Base-by-base conservation (phyloP, 1,284 basidiomycete genomes). In the Sparassis latifolia region DNA sequence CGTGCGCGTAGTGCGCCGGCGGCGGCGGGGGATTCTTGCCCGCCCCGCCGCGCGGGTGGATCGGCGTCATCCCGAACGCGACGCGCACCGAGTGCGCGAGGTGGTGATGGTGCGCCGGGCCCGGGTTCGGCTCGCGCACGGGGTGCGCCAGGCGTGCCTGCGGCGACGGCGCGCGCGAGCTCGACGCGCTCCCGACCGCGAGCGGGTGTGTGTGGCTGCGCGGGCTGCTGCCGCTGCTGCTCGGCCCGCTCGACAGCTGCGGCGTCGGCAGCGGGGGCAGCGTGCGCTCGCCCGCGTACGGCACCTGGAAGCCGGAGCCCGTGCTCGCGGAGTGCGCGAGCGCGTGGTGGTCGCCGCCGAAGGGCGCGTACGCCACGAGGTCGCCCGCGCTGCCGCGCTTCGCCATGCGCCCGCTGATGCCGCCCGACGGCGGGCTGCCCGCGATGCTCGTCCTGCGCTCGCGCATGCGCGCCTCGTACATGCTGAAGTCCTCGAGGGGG, bases 21-120 rank as follows among this genome's bases (percentile, higher is more conserved):
- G 27, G 41, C 52, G 46, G 33, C 50, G 68, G 59, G 20, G 67
- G 62, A 35, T 71, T 63, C 35, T 60, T 54, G 20, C 20, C 20
- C 20, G 20, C 20, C 20, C 20, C 20, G 37, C 60, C 52, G 4
- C 62, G 58, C 10, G 70, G 68, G 53, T 79, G 77, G 50, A 92
- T 91, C 1, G 90, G 89, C 4, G 91, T 92, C 89, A 93, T 93
- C 5, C 86, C 89, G 59, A 94, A 94, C 42, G 91, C 91, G 30
- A 84, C 75, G 35, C 88, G 82, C 20, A 94, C 85, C 2, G 84
- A 87, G 60, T 88, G 84, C 4, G 84, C 87, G 41, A 91, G 77
- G 67, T 89, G 82, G 60, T 80, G 80, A 52, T 82, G 77, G 47
- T 62, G 64, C 42, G 60, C 55, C 41, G 63, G 60, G 41, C 60